Percentiles rank a stretch among this genome's conserved stretches.
Conservation (phyloP, 2,329 filamentous ascomycete genomes). For the Ophiostoma ips region DNA sequence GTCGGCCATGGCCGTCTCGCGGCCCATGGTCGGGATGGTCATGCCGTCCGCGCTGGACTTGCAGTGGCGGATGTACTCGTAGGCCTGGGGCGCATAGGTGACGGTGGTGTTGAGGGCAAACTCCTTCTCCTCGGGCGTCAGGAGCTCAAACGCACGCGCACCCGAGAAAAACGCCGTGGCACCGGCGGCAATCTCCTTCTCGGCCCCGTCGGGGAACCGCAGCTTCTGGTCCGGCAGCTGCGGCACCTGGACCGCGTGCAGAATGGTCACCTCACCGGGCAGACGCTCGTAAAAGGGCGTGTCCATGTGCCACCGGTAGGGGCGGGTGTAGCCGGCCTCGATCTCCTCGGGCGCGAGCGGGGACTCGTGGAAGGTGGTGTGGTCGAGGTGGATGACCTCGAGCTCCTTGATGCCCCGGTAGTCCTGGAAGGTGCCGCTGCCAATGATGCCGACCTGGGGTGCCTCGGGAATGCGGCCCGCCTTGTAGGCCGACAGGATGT, state of each 20-base stretch:
- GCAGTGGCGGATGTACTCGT: slow-evolving; percentile 28
- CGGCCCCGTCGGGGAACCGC: slow-evolving; percentile 7
- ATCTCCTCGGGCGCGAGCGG: slow-evolving; percentile 28
- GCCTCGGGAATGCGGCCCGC: slow-evolving; percentile 9
- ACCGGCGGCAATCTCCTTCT: slow-evolving; percentile 9
- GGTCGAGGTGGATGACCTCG: slow-evolving; percentile 10
- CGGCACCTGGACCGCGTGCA: slow-evolving; percentile 59
- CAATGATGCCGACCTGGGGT: slow-evolving; percentile 12
- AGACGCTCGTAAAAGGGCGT: slow-evolving; percentile 61
- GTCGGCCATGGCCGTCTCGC: slow-evolving; percentile 2
- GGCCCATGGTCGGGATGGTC: slow-evolving; percentile 8
- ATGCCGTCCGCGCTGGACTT: slow-evolving; percentile 18
- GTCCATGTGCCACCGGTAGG: slow-evolving; percentile 71
- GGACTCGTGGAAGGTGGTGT: slow-evolving; percentile 11
- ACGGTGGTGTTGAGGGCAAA: slow-evolving; percentile 11
- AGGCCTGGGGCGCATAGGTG: slow-evolving; percentile 11
- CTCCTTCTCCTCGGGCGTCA: slow-evolving; percentile 10
- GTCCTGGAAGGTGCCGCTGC: slow-evolving; percentile 9
- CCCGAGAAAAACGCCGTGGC: slow-evolving; percentile 12
- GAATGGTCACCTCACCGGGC: slow-evolving; percentile 55
- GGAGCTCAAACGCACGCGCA: slow-evolving; percentile 10
- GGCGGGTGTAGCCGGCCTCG: slow-evolving; percentile 32
- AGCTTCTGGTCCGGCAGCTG: slow-evolving; percentile 19
- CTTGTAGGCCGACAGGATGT: slow-evolving; percentile 11
- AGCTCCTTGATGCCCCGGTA: slow-evolving; percentile 10